Base-by-base conservation (phyloP, 2,329 filamentous ascomycete species). In the Alternaria sp. region DNA sequence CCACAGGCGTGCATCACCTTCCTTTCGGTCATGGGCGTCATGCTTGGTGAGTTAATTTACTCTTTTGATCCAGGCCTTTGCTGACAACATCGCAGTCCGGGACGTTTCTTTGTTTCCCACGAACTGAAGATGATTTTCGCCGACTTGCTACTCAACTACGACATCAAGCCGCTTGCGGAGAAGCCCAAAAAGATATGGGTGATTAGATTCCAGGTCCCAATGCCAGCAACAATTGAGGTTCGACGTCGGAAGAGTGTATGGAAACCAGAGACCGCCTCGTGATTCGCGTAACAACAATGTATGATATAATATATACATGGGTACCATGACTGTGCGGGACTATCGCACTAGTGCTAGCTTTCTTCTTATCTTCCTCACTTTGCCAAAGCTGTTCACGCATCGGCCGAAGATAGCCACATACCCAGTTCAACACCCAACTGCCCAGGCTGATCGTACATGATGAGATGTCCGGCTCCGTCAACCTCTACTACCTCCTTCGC, bases 1-100 rank as follows among this genome's bases (percentile, higher is more conserved):
- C 84, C 5, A 87, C 86, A 2, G 83, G 82, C 36, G 77, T 83
- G 38, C 70, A 76, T 7, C 83, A 86, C 64, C 69, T 88, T 20
- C 78, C 83, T 0, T 89, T 88, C 71, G 86, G 87, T 0, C 84
- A 87, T 61, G 87, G 87, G 7, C 78, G 83, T 62, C 85, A 88
- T 69, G 84, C 61, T 20, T 70, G 67, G 65, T 62, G n/a, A 54
- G 68, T 67, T 11, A 8, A 36, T 7, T 11, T n/a, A 11, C 83
- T 84, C 0, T 51, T n/a, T 30, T 7, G 1, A 2, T 16, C 24
- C 5, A 1, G 1, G 6, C 8, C 2, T 28, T 11, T 4, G 7
- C 65, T 72, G 54, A 71, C 39, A 3, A 7, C 12, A 16, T 9
- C 20, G 1, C 30, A 75, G 75, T 56, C 78, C 79, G 7, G 78